Conservation (phyloP, 129 eudicot genomes). For the Flaveria brownii region DNA sequence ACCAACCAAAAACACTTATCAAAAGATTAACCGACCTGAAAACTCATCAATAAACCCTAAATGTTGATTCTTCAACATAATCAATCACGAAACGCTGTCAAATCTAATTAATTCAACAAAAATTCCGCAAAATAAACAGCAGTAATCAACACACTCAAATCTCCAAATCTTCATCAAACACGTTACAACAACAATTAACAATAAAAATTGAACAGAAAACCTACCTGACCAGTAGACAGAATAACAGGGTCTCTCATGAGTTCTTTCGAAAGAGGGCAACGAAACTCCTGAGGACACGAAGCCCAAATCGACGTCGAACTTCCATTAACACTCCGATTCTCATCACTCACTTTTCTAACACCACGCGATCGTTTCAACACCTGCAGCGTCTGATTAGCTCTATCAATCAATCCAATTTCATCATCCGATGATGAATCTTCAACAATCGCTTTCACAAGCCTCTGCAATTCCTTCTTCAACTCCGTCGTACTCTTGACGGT, state of each 20-base stretch:
- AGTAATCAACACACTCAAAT: not conserved
- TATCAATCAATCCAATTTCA: conserved; percentile 57
- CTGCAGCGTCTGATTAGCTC: conserved; percentile 52
- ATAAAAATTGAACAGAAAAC: not conserved
- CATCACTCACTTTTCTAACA: conserved; percentile 23
- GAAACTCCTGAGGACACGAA: conserved; percentile 62
- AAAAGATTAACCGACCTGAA: not conserved
- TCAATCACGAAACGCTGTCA: not conserved
- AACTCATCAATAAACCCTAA: not conserved
- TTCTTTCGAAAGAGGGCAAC: conserved; percentile 88
- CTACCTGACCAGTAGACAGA: conserved; percentile 88
- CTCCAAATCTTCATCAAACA: not conserved
- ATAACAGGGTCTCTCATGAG: conserved; percentile 94
- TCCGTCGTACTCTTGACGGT: conserved; percentile 43
- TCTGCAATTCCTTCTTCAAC: conserved; percentile 69
- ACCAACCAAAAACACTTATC: no score
- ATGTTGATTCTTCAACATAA: not conserved
- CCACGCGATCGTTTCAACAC: conserved; percentile 50
- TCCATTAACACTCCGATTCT: conserved; percentile 5
- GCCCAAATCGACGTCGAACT: conserved; percentile 30
- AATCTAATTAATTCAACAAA: not conserved
- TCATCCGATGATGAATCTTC: conserved; percentile 41
- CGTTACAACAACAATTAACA: not conserved
- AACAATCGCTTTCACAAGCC: conserved; percentile 51
- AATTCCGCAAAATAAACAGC: not conserved